Base-by-base conservation (phyloP, 108 stramenopile species). In the Skeletonema menzelii region DNA sequence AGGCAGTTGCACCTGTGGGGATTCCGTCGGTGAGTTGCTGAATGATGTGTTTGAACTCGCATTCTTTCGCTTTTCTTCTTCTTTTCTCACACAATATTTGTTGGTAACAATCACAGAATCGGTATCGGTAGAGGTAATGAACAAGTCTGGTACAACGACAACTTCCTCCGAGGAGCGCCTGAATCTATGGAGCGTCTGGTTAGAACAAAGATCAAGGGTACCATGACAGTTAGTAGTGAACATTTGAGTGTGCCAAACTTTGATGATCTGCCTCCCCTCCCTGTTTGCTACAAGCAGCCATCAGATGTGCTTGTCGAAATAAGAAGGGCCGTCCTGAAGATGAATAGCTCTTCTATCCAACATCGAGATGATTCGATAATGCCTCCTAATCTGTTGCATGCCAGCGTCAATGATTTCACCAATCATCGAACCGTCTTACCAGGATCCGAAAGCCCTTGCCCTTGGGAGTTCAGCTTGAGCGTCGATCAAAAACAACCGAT, bases 1-100 rank as follows among this genome's bases (percentile, higher is more conserved):
- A 11, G 65, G 6, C 65, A 65, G 26, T 46, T 65, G 22, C 28
- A 44, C 61, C 61, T 69, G 19, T 65, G 65, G 65, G 65, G 47
- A n/a, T 65, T 65, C 47, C 40, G 11, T 4, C 42, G 65, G 65
- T 65, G 46, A 65, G 44, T 46, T n/a, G 11, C 12, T n/a, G 40
- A 5, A 42, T n/a, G 15, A 15, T n/a, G 4, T n/a, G 1, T 32
- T 32, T 0, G 15, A n/a, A 42, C 40, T 4, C 40, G 15, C 15
- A 42, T 15, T n/a, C 15, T n/a, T 42, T n/a, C n/a, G 40, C 11
- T n/a, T 15, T 15, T 8, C 13, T 44, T 22, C n/a, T 20, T 24
- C 20, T 63, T 24, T 63, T 24, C 31, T 34, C 38, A 44, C 38
- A 44, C 19, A 2, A 7, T 22, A n/a, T 24, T n/a, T 42, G n/a